Evolutionary conservation across 208 protist species (phyloP), one percentile per base, ranked within the genome.

Genomic region (Angomonas ambiguus): DNA sequence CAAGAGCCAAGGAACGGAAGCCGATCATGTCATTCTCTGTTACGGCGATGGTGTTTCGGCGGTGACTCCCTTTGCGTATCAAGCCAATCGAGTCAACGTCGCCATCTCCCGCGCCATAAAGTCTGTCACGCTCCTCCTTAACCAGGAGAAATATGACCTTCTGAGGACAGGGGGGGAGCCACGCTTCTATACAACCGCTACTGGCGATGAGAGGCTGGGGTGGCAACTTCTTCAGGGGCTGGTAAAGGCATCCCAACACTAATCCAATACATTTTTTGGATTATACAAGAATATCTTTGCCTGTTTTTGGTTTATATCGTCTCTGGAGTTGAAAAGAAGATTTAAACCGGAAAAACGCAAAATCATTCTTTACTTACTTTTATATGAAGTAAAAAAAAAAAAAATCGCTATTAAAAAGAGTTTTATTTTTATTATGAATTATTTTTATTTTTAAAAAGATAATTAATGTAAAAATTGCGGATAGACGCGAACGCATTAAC

Each of bases 31-130:
- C 2, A 22, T 73, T 1, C 48, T 73, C 33, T 66, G 61, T 38
- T 68, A 68, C 53, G 68, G 61, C 38, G 34, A 5, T 5, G 45
- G 0, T n/a, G 62, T 67, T 0, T 53, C 32, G 20, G 16, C 34
- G 18, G 42, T 45, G 33, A 48, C 38, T n/a, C 27, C 49, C 0
- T 69, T 69, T 61, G 28, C 53, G 18, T 74, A 65, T 53, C 31
- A 64, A 8, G 30, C 69, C 8, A 63, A 56, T 11, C 69, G 61
- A 27, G 20, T 74, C 24, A 74, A 69, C 27, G 62, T 74, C 16
- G 69, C 62, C 25, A 16, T 69, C 8, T 69, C 69, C 4, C 69
- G 61, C 25, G 62, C 61, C 18, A 51, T 45, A 24, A 20, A 31
- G 8, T 34, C 41, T 2, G 59, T 73, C 1, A 61, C 62, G 16